These are phyloP conservation scores for Microdochium trichocladiopsis DNA, from an alignment of 2,329 filamentous ascomycete genomes.

Conservation along the genomic window DNA sequence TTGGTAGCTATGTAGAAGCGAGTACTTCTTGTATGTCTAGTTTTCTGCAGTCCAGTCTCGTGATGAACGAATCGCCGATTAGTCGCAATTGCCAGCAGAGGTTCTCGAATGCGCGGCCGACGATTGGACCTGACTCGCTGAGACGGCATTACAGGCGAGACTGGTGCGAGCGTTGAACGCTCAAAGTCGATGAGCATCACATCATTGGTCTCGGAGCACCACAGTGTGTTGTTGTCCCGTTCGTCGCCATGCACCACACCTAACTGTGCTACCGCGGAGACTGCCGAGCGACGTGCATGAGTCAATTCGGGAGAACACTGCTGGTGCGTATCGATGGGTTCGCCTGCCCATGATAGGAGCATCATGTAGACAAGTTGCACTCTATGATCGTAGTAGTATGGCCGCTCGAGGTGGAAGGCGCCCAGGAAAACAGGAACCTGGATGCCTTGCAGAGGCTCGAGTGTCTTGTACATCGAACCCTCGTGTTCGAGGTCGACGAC, in stretches of 20 bases:
- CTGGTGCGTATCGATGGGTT: constrained; percentile 3
- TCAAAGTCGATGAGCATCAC: constrained; percentile 25
- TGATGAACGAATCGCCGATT: no score
- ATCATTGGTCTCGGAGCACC: constrained; percentile 11
- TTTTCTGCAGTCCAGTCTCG: no score
- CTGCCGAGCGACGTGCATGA: constrained; percentile 5
- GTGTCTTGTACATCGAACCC: constrained; percentile 24
- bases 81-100: no score
- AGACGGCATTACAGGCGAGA: no score
- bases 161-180: constrained; percentile 14
- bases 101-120: no score
- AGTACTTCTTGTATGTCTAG: no score
- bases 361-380: constrained; percentile 24
- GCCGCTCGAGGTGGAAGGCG: constrained; percentile 25
- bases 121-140: no score
- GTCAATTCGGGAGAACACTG: background rate
- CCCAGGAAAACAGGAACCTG: constrained; percentile 30
- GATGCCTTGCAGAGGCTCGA: constrained; percentile 23
- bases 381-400: constrained; percentile 23
- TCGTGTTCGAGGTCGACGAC: constrained; percentile 26
- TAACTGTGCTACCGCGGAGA: constrained; percentile 13
- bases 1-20: no score
- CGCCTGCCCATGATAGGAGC: constrained; percentile 27
- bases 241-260: constrained; percentile 20
- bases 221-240: constrained; percentile 16